A percentile compares a stretch with the other conserved stretches of the same genome.
Evolutionary conservation across 306 rosid species (phyloP).

Genomic region (Luffa aegyptiaca): DNA sequence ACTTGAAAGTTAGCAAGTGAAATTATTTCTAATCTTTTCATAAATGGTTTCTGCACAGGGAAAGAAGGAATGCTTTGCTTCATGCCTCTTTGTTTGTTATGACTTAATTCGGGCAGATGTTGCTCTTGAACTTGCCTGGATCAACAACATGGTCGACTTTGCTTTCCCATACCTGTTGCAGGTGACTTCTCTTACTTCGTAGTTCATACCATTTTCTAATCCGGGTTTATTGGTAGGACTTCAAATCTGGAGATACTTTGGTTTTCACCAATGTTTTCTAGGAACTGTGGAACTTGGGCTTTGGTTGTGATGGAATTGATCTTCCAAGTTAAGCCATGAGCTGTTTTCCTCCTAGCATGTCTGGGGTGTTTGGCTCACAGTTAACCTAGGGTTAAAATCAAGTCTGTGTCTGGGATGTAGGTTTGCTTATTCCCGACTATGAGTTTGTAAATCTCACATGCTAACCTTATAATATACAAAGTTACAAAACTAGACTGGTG

Average conservation of each 20-base stretch:
- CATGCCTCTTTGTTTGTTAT: conserved; percentile 94
- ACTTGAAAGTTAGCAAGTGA: neutral
- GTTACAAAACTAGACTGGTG: neutral
- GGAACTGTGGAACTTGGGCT: neutral
- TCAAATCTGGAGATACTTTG: neutral
- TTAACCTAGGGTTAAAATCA: neutral
- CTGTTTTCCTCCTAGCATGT: neutral
- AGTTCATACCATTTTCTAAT: neutral
- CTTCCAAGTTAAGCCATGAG: neutral
- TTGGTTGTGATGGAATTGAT: neutral
- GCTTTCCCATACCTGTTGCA: conserved; percentile 88
- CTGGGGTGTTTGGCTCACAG: neutral
- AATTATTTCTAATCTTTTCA: neutral
- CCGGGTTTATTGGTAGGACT: neutral
- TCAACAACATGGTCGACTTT: conserved; percentile 88
- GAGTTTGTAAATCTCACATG: neutral
- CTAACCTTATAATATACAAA: neutral
- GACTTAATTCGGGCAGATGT: conserved; percentile 81
- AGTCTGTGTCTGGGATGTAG: neutral
- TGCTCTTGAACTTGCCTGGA: conserved; percentile 93
- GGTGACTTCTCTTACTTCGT: conserved; percentile 30
- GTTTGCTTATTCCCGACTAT: neutral
- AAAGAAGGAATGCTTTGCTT: conserved; percentile 97
- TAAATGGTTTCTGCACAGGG: conserved; percentile 44
- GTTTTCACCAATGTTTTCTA: neutral